Base-by-base conservation (phyloP, 352 stramenopile genomes). In the Aphanomyces cochlioides region DNA sequence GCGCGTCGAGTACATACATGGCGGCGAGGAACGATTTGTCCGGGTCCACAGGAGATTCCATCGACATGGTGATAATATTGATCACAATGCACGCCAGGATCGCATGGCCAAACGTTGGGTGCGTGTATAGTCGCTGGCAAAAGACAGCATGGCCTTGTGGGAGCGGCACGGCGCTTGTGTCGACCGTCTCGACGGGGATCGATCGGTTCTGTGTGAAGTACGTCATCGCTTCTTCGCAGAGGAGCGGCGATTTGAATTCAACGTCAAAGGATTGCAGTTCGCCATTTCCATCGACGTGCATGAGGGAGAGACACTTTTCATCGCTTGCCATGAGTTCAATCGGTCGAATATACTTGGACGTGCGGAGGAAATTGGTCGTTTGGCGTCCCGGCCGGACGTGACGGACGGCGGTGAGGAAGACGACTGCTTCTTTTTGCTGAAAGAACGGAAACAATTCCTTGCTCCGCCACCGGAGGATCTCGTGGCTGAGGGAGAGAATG, bases 311-410 rank as follows among this genome's bases (percentile, higher is more conserved):
- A 50, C 86, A 90, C 7, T 67, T 78, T n/a, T 89, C 81, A 69
- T 93, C 86, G 58, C 72, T 92, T 5, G 67, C 68, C 0, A 84
- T 78, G 10, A 92, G 72, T 7, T 78, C 73, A 0, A 82, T 73
- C 6, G 72, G 60, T 34, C 57, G 34, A 17, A 95, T 56, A 65
- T 90, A 95, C 73, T 95, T 95, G 70, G 90, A 88, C 3, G 87
- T 95, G 48, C 87, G 80, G 47, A 93, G 78, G 58, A 95, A 85
- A 37, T 90, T 95, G 6, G 81, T 87, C 13, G 81, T 92, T 61
- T 95, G 87, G 0, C 85, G 79, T 12, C 87, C 87, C 5, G 80
- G 79, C 13, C 85, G 77, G 45, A 95, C 80, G 41, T 77, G 83
- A 53, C 75, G 76, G 5, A 90, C 80, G n/a, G 88, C 78, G 7